These are phyloP conservation scores for Edaphochlamys debaryana DNA, from an alignment of 139 green algal species.

Conservation along the genomic window DNA sequence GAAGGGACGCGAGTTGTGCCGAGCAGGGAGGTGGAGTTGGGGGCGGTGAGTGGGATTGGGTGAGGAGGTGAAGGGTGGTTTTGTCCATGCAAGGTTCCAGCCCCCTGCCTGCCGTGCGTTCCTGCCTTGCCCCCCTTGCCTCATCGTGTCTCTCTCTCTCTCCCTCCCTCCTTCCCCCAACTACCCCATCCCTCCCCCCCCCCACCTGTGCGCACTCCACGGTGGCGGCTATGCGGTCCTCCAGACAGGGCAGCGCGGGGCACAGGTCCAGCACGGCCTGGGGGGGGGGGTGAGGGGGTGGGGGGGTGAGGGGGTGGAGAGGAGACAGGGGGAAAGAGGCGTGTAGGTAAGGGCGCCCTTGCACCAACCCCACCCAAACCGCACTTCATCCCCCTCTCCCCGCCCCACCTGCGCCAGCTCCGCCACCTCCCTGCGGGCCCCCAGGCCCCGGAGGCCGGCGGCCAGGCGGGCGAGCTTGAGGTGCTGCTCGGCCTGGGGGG, in stretches of 20 bases:
- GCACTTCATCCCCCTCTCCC: conserved; percentile 68
- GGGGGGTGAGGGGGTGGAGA: too few species aligned
- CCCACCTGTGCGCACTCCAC: conserved; percentile 71
- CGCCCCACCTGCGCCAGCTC: conserved; percentile 61
- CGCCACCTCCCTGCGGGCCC: conserved; percentile 27
- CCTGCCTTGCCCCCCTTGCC: too few species aligned
- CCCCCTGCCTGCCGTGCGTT: too few species aligned
- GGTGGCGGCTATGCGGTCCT: conserved; percentile 70
- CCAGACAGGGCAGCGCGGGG: conserved; percentile 8
- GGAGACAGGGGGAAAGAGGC: too few species aligned
- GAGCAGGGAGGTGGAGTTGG: not conserved
- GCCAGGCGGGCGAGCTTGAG: conserved; percentile 75
- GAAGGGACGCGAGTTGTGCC: not conserved
- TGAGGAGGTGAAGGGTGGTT: too few species aligned
- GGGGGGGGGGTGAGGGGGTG: not conserved
- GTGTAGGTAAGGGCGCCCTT: too few species aligned
- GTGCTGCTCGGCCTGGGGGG: conserved; percentile 64
- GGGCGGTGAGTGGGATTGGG: not conserved
- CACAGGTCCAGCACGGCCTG: not conserved
- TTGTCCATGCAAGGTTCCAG: too few species aligned
- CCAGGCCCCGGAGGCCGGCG: conserved; percentile 58
- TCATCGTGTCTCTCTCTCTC: not conserved
- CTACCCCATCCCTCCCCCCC: too few species aligned
- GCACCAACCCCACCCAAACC: not conserved
- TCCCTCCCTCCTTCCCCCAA: too few species aligned